These are phyloP conservation scores for Fusarium continuum DNA, from an alignment of 2,329 filamentous ascomycete genomes.

Conservation along the genomic window DNA sequence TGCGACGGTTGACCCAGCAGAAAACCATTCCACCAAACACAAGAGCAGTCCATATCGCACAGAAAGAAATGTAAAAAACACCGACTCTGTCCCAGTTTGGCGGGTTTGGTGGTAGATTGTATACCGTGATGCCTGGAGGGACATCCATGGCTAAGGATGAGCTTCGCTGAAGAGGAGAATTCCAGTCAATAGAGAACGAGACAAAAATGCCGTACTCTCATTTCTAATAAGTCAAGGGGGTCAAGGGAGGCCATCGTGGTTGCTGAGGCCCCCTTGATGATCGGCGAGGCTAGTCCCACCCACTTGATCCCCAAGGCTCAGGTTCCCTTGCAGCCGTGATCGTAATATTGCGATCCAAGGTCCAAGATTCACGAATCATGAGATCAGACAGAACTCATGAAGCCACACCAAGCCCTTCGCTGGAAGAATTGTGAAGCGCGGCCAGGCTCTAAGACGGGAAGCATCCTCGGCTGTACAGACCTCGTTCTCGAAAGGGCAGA, in stretches of 20 bases:
- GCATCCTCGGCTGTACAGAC: background rate
- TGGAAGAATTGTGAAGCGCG: background rate
- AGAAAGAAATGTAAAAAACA: slow-evolving; percentile 12
- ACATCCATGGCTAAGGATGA: background rate
- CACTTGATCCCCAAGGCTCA: background rate
- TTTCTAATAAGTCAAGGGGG: too few relatives aligned
- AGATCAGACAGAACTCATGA: background rate
- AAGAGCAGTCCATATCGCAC: slow-evolving; percentile 1
- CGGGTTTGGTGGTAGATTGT: slow-evolving; percentile 5
- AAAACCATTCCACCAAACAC: slow-evolving; percentile 49
- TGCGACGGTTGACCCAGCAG: slow-evolving; percentile 49
- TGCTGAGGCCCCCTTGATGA: background rate
- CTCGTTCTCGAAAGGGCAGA: background rate
- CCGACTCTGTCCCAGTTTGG: slow-evolving; percentile 4
- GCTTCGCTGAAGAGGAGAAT: background rate
- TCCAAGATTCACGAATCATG: background rate
- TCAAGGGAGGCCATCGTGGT: background rate
- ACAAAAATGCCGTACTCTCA: background rate
- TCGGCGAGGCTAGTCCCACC: background rate
- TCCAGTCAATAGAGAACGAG: background rate
- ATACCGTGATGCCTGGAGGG: background rate
- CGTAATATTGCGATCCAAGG: background rate
- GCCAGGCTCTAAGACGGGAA: background rate
- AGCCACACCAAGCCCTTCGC: background rate
- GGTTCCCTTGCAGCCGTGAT: background rate